Percentiles rank a stretch among this genome's conserved stretches.
Conservation (phyloP, 2,329 filamentous ascomycete genomes). For the Aspergillus fumigatiaffinis region DNA sequence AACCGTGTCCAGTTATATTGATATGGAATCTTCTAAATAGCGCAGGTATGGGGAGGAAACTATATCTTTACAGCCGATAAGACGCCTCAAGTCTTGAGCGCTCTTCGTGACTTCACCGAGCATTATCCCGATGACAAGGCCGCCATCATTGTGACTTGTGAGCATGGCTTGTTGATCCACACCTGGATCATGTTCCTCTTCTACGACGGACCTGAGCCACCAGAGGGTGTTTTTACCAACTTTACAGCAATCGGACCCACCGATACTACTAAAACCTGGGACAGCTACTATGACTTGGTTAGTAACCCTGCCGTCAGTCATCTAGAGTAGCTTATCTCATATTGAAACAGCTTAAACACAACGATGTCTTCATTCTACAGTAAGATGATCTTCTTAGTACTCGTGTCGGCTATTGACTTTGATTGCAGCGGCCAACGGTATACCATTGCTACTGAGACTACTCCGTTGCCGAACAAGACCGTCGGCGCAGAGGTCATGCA, state of each 20-base stretch:
- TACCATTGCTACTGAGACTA: constrained; percentile 38
- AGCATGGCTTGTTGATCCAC: constrained; percentile 46
- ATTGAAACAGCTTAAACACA: constrained; percentile 30
- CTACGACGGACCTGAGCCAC: constrained; percentile 56
- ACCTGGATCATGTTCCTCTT: constrained; percentile 60
- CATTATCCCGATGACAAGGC: constrained; percentile 58
- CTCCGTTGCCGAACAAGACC: constrained; percentile 31
- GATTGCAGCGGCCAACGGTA: constrained; percentile 35
- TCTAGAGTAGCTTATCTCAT: neutral
- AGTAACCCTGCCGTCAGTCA: constrained; percentile 13
- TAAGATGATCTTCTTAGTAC: constrained; percentile 1
- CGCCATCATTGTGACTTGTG: constrained; percentile 55
- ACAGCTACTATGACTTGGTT: constrained; percentile 47
- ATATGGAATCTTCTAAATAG: constrained; percentile 2
- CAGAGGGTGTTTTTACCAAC: constrained; percentile 52
- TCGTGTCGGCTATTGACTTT: constrained; percentile 2
- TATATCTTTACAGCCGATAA: constrained; percentile 37
- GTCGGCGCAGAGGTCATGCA: constrained; percentile 29
- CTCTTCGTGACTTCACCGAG: constrained; percentile 33
- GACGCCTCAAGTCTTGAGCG: constrained; percentile 32
- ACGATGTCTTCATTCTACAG: constrained; percentile 37
- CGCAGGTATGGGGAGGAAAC: constrained; percentile 47
- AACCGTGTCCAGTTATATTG: constrained; percentile 6
- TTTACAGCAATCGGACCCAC: constrained; percentile 50
- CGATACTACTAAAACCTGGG: constrained; percentile 46